Evolutionary conservation across 2,329 filamentous ascomycete genomes (phyloP), one percentile per base, ranked within the genome.

Genomic region (Botrytis fabae): DNA sequence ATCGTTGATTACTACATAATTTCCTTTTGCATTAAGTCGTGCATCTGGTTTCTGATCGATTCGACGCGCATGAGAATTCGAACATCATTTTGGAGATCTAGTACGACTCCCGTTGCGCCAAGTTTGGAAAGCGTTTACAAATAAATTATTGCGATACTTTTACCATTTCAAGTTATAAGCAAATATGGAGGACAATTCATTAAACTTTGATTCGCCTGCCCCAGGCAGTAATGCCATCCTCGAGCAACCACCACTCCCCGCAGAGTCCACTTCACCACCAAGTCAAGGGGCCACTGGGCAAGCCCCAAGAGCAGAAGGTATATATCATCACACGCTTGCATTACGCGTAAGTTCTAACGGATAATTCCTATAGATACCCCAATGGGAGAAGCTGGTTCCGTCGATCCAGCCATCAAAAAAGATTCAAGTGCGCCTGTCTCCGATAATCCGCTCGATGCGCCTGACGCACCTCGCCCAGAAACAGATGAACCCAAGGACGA

Each of bases 371-470:
- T 48, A 90, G 91, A 93, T 83, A 83, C 91, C 61, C 86, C 89
- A 75, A 92, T 92, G 89, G 85, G 85, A 40, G 89, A 90, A 76
- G 83, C 82, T 51, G 74, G 73, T 61, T 73, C 74, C 44, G 78
- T 81, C 72, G 87, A 89, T 59, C 82, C 85, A 65, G 82, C 82
- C 51, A 86, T 89, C 71, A 90, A 90, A 82, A 88, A 90, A 57
- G 57, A 80, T 89, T 91, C 46, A 85, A 86, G 89, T 74, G 85
- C 85, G 75, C 84, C 80, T 64, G 81, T 82, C 71, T 88, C 87
- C 51, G 90, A 92, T 80, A 92, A 91, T 79, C 88, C 89, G n/a
- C 85, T 91, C 78, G 90, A 94, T 84, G 90, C 90, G 73, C 90
- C 91, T 59, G 86, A 88, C 74, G 91, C 86, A 66, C 90, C 90